Evolutionary conservation across 2,329 filamentous ascomycete species (phyloP), one percentile per base, ranked within the genome.

Genomic region (Nannizziopsis barbatae): DNA sequence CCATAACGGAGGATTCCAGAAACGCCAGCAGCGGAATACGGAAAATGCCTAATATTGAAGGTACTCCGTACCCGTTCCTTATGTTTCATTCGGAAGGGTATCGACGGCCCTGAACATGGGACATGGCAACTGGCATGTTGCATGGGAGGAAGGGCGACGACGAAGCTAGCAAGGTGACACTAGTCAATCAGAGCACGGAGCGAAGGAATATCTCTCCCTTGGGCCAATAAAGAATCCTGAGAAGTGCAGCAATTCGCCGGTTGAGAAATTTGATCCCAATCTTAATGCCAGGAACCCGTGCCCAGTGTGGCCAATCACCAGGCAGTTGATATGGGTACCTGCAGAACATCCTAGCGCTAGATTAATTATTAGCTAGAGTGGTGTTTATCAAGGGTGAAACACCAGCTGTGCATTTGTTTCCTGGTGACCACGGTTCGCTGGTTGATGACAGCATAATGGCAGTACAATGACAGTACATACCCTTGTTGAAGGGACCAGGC

Each of bases 281-380:
- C 14, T 39, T 35, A 31, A 31, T 14, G 43, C 33, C 17, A 45
- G 35, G 43, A 46, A 39, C 44, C 36, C 27, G 44, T 32, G 14
- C 36, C n/a, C 44, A 3, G 6, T 10, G 35, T 14, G 27, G n/a
- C 44, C 44, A 46, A 46, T 46, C 10, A 40, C 10, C 14, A 5
- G 22, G 10, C n/a, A n/a, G 38, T 11, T 2, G 12, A 17, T 12
- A 39, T 18, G 44, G 35, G 44, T 46, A 39, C 44, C 44, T 46
- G 44, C 44, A 46, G 44, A 33, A 45, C 18, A 45, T 18, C 17
- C 18, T 14, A 36, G 27, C 42, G 31, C 42, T 33, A 43, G 3
- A 22, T 20, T 39, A 10, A 7, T 17, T 37, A 15, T 12, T 14
- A 17, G 35, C n/a, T 12, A 37, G n/a, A 40, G 5, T 17, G 37